Evolutionary conservation across 148 eudicot genomes (phyloP).

Genomic region (Rhododendron ferrugineum): DNA sequence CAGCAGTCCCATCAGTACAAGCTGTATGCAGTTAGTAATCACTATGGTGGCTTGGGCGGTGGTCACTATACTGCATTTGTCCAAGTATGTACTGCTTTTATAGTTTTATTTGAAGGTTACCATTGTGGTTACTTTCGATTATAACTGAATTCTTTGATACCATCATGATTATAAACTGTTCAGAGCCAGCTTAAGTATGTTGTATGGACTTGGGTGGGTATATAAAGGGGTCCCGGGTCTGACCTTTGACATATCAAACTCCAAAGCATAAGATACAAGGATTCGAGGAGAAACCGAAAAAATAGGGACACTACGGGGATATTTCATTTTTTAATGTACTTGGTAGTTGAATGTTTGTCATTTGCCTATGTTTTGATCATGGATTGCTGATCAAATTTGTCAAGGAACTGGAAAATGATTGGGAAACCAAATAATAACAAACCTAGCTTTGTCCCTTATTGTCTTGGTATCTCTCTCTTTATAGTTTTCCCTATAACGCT

Average conservation of each 20-base stretch:
- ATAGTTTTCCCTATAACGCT: background rate
- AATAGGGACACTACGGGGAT: background rate
- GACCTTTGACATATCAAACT: background rate
- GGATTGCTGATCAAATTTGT: background rate
- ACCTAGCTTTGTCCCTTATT: background rate
- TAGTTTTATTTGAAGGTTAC: background rate
- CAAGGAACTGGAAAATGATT: background rate
- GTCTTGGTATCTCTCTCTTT: background rate
- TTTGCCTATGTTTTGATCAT: background rate
- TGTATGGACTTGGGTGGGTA: background rate
- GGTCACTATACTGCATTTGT: constrained; percentile 84
- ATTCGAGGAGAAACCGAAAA: background rate
- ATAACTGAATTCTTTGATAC: background rate
- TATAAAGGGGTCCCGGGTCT: background rate
- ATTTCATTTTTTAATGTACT: background rate
- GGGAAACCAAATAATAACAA: background rate
- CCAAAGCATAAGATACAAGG: background rate
- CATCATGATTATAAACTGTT: background rate
- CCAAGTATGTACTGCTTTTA: constrained; percentile 44
- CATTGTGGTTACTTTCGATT: background rate
- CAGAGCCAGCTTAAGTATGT: background rate
- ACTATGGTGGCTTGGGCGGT: constrained; percentile 75
- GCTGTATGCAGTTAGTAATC: constrained; percentile 72
- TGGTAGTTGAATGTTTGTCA: background rate
- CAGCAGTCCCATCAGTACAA: constrained; percentile 36